These are phyloP conservation scores for Wickerhamiella azyma DNA, from an alignment of 805 yeast species.

Conservation along the genomic window DNA sequence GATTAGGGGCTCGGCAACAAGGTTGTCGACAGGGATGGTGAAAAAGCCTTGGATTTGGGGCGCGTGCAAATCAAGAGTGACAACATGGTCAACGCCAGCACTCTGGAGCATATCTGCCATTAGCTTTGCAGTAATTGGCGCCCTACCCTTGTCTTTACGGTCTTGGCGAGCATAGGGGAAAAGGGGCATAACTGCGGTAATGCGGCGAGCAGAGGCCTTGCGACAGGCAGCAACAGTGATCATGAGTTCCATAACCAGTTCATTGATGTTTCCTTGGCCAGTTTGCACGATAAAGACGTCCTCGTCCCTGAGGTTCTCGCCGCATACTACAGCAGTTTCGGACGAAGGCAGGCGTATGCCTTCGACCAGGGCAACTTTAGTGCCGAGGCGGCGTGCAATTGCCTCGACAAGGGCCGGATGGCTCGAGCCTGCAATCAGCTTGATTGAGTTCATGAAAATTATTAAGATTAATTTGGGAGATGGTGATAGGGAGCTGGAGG, in stretches of 20 bases:
- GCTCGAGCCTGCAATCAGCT: constrained; percentile 38
- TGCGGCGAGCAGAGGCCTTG: constrained; percentile 85
- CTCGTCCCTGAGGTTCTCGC: constrained; percentile 86
- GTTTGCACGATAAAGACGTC: constrained; percentile 51
- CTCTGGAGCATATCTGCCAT: constrained; percentile 88
- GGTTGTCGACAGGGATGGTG: constrained; percentile 88
- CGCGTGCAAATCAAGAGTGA: constrained; percentile 95
- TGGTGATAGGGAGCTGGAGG: no score
- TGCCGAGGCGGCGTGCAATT: constrained; percentile 53
- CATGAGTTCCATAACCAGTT: constrained; percentile 72
- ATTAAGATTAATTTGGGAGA: background rate
- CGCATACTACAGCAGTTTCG: constrained; percentile 32
- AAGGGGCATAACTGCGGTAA: constrained; percentile 90
- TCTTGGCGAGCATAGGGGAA: constrained; percentile 98
- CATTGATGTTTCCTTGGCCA: constrained; percentile 78
- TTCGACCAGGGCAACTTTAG: constrained; percentile 41
- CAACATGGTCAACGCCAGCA: constrained; percentile 92
- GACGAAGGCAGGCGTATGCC: constrained; percentile 30
- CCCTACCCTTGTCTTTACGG: constrained; percentile 89
- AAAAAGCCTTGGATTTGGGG: constrained; percentile 97
- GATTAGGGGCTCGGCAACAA: constrained; percentile 90
- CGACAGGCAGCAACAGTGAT: constrained; percentile 90
- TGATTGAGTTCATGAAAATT: constrained; percentile 37
- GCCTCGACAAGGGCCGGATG: constrained; percentile 72
- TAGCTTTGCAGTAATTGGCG: constrained; percentile 91